A percentile compares a stretch with the other conserved stretches of the same genome.
Conservation (phyloP, 2,329 filamentous ascomycete species). For the Reticulascus tulasneorum region DNA sequence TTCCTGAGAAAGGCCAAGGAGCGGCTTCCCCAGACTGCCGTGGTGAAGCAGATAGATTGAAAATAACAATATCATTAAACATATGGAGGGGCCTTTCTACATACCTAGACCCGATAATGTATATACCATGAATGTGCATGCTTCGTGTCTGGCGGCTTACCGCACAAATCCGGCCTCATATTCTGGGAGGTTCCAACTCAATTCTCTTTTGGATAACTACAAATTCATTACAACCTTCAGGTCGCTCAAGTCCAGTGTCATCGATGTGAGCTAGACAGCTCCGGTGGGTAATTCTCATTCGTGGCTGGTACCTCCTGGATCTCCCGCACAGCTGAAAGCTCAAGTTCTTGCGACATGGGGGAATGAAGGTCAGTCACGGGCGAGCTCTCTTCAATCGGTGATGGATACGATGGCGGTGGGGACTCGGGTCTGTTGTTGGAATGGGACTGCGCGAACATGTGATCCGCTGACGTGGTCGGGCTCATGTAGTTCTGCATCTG, state of each 20-base stretch:
- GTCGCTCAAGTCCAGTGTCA: neutral
- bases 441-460: constrained; percentile 3
- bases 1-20: constrained; percentile 65
- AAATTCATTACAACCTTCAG: too few relatives aligned
- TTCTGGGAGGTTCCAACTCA: too few relatives aligned
- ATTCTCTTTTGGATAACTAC: too few relatives aligned
- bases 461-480: constrained; percentile 5
- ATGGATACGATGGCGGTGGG: constrained; percentile 8
- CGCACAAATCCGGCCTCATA: too few relatives aligned
- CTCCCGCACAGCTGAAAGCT: constrained; percentile 3
- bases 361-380: too few relatives aligned
- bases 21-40: constrained; percentile 70
- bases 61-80: too few relatives aligned
- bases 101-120: too few relatives aligned
- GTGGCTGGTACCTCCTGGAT: constrained; percentile 7
- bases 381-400: constrained; percentile 2
- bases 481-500: constrained; percentile 4
- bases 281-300: constrained; percentile 1
- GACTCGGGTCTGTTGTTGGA: constrained; percentile 7
- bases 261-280: neutral
- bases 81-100: too few relatives aligned
- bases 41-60: too few relatives aligned
- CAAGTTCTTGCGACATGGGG: constrained; percentile 7
- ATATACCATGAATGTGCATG: too few relatives aligned
- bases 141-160: too few relatives aligned